Percentiles rank a stretch among this genome's conserved stretches.
Evolutionary conservation across 208 protist genomes (phyloP).

Genomic region (Trypanosoma congolense): DNA sequence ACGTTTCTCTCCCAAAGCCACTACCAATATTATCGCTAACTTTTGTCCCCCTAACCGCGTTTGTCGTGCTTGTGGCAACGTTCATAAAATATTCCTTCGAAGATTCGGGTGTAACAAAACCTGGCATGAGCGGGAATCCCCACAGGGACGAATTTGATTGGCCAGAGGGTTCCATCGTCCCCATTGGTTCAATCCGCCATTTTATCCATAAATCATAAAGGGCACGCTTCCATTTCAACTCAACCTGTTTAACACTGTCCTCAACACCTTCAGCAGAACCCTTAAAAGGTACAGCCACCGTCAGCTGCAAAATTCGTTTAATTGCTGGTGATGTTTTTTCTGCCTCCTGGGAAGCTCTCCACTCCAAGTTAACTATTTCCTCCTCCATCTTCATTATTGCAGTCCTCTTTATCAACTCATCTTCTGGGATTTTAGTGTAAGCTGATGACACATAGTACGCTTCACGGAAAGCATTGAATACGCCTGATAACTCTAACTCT

Average conservation of each 20-base stretch:
- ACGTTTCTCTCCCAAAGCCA: slow-evolving; percentile 4
- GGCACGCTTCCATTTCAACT: slow-evolving; percentile 20
- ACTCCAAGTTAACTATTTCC: slow-evolving; percentile 63
- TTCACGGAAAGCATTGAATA: slow-evolving; percentile 24
- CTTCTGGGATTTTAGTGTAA: slow-evolving; percentile 2
- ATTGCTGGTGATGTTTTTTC: slow-evolving; percentile 59
- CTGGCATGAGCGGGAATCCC: slow-evolving; percentile 56
- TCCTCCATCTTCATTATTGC: slow-evolving; percentile 35
- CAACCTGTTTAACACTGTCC: slow-evolving; percentile 2
- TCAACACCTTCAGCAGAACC: slow-evolving; percentile 7
- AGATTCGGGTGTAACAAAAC: slow-evolving; percentile 47
- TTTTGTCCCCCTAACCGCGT: slow-evolving; percentile 8
- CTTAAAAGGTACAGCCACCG: slow-evolving; percentile 65
- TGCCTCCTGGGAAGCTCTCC: slow-evolving; percentile 59
- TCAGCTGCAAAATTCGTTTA: slow-evolving; percentile 62
- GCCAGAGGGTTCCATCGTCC: neutral
- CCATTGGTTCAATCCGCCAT: slow-evolving; percentile 17
- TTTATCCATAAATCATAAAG: slow-evolving; percentile 27
- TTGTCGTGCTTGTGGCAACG: slow-evolving; percentile 14
- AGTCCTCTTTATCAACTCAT: slow-evolving; percentile 2
- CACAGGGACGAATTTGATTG: slow-evolving; percentile 27
- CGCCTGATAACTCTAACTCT: slow-evolving; percentile 29
- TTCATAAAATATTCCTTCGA: slow-evolving; percentile 76
- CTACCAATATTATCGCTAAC: slow-evolving; percentile 4
- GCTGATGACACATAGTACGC: neutral